phyloP scores from a whole-genome alignment of 73 alveolate genomes.

The Paramecium sonneborni region DNA sequence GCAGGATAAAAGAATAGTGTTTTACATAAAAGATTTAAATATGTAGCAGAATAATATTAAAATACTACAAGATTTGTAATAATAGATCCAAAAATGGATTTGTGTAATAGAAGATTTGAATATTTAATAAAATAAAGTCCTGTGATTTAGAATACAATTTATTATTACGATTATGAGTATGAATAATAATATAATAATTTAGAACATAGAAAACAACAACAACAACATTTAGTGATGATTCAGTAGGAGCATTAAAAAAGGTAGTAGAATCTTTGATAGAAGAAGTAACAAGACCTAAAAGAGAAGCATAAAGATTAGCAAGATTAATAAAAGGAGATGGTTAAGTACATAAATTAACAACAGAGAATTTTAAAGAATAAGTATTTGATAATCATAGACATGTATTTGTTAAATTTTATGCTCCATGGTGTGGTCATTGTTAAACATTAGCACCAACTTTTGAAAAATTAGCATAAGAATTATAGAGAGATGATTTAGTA shows the following conservation, averaged over 20 bases:
- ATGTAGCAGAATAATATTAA: background rate
- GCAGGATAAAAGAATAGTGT: background rate
- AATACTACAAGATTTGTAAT: conserved; percentile 20
- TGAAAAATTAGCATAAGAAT: conserved; percentile 83
- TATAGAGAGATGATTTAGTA: conserved; percentile 65
- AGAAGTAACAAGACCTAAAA: background rate
- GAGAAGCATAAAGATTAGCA: conserved; percentile 2
- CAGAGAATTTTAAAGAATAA: conserved; percentile 75
- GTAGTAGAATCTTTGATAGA: background rate
- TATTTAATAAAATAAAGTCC: background rate
- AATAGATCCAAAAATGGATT: background rate
- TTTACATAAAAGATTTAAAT: background rate
- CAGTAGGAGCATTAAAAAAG: background rate
- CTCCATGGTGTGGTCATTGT: conserved; percentile 99
- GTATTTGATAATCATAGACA: conserved; percentile 84
- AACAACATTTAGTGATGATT: background rate
- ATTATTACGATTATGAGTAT: background rate
- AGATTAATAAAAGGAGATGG: conserved; percentile 16
- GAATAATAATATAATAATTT: background rate
- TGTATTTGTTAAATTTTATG: conserved; percentile 95
- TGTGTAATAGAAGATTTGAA: conserved; percentile 11
- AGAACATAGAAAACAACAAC: background rate
- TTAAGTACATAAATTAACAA: background rate
- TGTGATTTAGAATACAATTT: background rate
- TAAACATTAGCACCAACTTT: conserved; percentile 93